A percentile compares a stretch with the other conserved stretches of the same genome.
Conservation (phyloP, 1,284 basidiomycete species). For the Volvariella volvacea region DNA sequence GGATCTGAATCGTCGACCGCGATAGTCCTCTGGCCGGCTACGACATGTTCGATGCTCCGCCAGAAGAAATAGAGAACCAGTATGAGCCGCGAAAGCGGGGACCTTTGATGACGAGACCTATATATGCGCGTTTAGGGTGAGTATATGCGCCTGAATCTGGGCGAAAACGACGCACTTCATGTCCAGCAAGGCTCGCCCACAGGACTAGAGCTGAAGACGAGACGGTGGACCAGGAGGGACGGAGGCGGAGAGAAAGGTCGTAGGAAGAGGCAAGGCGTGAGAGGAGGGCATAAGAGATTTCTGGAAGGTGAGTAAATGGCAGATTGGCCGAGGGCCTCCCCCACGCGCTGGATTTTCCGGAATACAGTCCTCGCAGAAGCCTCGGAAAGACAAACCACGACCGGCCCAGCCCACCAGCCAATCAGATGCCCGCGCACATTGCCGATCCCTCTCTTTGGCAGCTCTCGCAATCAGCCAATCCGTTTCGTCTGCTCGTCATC, state of each 20-base stretch:
- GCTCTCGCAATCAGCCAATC: too few relatives aligned
- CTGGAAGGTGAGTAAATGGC: conserved; percentile 11
- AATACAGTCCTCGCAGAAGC: conserved; percentile 20
- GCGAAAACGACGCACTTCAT: too few relatives aligned
- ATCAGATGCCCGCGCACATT: conserved; percentile 14
- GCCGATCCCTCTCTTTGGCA: conserved; percentile 10
- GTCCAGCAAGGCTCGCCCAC: too few relatives aligned
- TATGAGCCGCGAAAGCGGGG: conserved; percentile 12
- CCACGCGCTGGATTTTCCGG: conserved; percentile 22
- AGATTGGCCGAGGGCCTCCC: conserved; percentile 17
- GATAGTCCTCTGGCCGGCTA: conserved; percentile 25
- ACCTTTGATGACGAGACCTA: not conserved
- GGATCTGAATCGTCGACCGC: conserved; percentile 40
- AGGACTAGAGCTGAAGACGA: too few relatives aligned
- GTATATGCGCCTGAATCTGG: not conserved
- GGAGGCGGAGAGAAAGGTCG: not conserved
- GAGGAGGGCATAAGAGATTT: conserved; percentile 17
- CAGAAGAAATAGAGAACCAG: conserved; percentile 16
- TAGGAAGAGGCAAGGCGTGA: conserved; percentile 16
- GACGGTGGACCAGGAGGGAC: not conserved
- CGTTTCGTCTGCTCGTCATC: too few relatives aligned
- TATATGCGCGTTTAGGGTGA: not conserved
- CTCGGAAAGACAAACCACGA: conserved; percentile 16
- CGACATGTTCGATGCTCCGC: conserved; percentile 13
- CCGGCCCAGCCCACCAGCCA: not conserved